A percentile compares a stretch with the other conserved stretches of the same genome.
These are phyloP conservation scores for Xylaria venustula DNA, from an alignment of 495 filamentous ascomycete species.

Conservation along the genomic window DNA sequence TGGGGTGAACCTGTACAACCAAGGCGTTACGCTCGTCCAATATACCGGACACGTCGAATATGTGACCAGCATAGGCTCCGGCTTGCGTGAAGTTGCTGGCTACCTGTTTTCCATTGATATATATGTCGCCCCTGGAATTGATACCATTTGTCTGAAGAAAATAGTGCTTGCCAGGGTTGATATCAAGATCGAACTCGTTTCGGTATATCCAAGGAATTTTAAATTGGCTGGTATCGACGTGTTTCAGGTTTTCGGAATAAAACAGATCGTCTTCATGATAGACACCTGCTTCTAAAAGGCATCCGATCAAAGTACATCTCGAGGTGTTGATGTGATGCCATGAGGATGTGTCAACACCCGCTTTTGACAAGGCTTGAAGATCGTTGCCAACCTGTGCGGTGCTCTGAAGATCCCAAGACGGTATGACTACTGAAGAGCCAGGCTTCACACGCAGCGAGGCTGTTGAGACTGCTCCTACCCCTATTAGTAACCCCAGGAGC, in stretches of 20 bases:
- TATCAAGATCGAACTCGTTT: slow-evolving; percentile 49
- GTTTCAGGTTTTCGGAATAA: slow-evolving; percentile 54
- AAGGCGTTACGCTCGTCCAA: slow-evolving; percentile 48
- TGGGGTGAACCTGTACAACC: slow-evolving; percentile 54
- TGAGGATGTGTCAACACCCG: slow-evolving; percentile 45
- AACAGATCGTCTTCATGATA: slow-evolving; percentile 58
- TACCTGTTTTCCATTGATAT: slow-evolving; percentile 56
- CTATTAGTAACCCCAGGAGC: slow-evolving; percentile 20
- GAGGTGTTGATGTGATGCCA: slow-evolving; percentile 53
- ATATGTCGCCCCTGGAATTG: slow-evolving; percentile 60
- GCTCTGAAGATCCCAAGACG: slow-evolving; percentile 58
- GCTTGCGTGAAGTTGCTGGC: slow-evolving; percentile 47
- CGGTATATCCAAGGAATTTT: slow-evolving; percentile 60
- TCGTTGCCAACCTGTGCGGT: slow-evolving; percentile 35
- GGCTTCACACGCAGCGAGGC: slow-evolving; percentile 28
- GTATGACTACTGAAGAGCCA: slow-evolving; percentile 46
- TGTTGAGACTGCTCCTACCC: slow-evolving; percentile 12
- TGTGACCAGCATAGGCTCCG: slow-evolving; percentile 57
- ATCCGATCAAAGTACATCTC: slow-evolving; percentile 57
- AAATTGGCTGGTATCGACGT: slow-evolving; percentile 47
- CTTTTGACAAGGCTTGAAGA: slow-evolving; percentile 42
- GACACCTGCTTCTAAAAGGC: slow-evolving; percentile 51
- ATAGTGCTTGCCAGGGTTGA: slow-evolving; percentile 39
- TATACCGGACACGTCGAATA: slow-evolving; percentile 51
- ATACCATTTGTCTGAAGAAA: slow-evolving; percentile 59